These are phyloP conservation scores for Sphaceloma murrayae DNA, from an alignment of 2,329 filamentous ascomycete species.

Conservation along the genomic window DNA sequence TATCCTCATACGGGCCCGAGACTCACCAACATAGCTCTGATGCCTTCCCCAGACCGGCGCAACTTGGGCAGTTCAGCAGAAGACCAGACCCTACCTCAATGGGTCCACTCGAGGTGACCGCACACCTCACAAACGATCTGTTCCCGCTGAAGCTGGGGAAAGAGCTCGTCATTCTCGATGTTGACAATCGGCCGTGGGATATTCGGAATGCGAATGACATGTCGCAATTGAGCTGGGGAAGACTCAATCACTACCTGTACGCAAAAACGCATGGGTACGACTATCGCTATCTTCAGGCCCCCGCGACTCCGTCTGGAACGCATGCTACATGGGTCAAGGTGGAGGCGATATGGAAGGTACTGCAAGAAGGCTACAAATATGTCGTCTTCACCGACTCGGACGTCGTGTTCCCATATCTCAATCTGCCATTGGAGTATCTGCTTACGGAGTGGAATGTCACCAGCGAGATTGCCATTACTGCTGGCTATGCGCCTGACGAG, in stretches of 20 bases:
- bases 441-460: slow-evolving; percentile 40
- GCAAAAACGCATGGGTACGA: slow-evolving; percentile 41
- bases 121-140: neutral
- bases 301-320: slow-evolving; percentile 32
- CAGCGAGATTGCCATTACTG: slow-evolving; percentile 33
- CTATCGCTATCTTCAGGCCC: slow-evolving; percentile 39
- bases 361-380: slow-evolving; percentile 32
- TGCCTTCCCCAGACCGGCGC: no score
- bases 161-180: slow-evolving; percentile 6
- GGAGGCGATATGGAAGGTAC: slow-evolving; percentile 26
- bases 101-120: neutral
- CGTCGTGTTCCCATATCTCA: slow-evolving; percentile 34
- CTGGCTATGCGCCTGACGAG: slow-evolving; percentile 35
- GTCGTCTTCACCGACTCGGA: slow-evolving; percentile 41
- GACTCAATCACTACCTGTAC: slow-evolving; percentile 33
- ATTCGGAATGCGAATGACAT: neutral
- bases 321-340: slow-evolving; percentile 41
- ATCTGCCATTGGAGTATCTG: slow-evolving; percentile 41
- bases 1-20: no score
- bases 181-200: slow-evolving; percentile 3
- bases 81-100: neutral
- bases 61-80: neutral
- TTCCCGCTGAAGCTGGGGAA: slow-evolving; percentile 5
- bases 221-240: slow-evolving; percentile 4
- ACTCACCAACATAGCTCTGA: no score